phyloP scores from a whole-genome alignment of 2,329 filamentous ascomycete genomes.

The Hypoxylon sp. region DNA sequence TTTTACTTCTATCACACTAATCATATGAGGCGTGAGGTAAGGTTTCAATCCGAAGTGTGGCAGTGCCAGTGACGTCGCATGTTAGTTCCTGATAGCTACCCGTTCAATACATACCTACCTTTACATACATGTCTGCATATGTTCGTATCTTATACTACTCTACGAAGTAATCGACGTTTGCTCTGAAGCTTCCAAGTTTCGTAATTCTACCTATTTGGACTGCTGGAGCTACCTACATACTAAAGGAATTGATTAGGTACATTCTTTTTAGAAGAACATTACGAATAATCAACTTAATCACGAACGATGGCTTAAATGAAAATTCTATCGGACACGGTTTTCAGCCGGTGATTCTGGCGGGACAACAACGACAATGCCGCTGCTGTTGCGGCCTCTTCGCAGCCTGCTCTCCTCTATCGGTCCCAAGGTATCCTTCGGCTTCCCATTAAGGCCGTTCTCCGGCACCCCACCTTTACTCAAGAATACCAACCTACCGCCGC shows the following conservation, averaged over 20 bases:
- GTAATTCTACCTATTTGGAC: too few species aligned
- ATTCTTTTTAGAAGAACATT: neutral
- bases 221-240: neutral
- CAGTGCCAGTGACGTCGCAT: conserved; percentile 34
- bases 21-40: conserved; percentile 17
- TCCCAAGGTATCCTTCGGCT: conserved; percentile 1
- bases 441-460: conserved; percentile 50
- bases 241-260: neutral
- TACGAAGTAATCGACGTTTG: neutral
- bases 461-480: conserved; percentile 59
- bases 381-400: conserved; percentile 26
- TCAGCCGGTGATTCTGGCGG: conserved; percentile 8
- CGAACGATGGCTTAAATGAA: conserved; percentile 16
- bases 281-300: neutral
- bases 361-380: conserved; percentile 20
- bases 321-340: conserved; percentile 4
- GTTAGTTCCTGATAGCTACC: conserved; percentile 12
- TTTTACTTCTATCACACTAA: conserved; percentile 15
- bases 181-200: neutral
- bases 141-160: conserved; percentile 8
- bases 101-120: too few species aligned
- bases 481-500: conserved; percentile 75
- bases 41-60: conserved; percentile 14
- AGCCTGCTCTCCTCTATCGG: conserved; percentile 1
- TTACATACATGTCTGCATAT: neutral